Base-by-base conservation (phyloP, 2,329 filamentous ascomycete genomes). In the Aspergillus neotritici region DNA sequence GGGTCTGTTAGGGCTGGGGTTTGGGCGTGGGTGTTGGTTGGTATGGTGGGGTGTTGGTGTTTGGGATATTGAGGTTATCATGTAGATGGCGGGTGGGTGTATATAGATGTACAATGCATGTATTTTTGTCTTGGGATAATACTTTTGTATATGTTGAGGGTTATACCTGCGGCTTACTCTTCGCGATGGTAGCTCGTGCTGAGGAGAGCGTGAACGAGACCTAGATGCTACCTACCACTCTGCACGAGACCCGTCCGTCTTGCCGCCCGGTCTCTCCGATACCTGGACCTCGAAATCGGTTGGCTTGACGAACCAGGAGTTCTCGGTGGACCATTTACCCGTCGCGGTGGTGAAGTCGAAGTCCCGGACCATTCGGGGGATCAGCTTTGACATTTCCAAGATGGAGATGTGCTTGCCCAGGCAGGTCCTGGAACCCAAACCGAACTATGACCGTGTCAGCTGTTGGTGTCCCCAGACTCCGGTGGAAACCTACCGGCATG, bases 261-360 rank as follows among this genome's bases (percentile, higher is more conserved):
- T 25, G 21, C 5, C 7, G 21, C 9, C 21, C 21, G 3, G 9
- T 25, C 43, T 41, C 16, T 17, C 21, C 44, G 21, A 12, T 36
- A 65, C 60, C 25, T 44, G 54, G 14, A 71, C 66, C 12, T 57
- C 54, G 42, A 73, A 72, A 38, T 70, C 54, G 1, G 52, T 53
- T 1, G 70, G 69, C 45, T 69, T 72, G 1, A 72, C 66, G 51
- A 73, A 72, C 67, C 66, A 71, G 29, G 55, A 54, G n/a, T 70
- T 71, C 28, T 56, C 45, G 5, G 64, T 66, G 0, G 58, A 44
- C 67, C 68, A 70, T 2, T 35, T 48, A n/a, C 39, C 41, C 3
- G 42, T 36, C 11, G 51, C 34, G 3, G 52, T 46, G 3, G 32
- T 34, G 11, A 62, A 57, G 10, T 60, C 55, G 34, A 60, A 67